phyloP scores from a whole-genome alignment of 306 rosid species.

The Vachellia collinsii region DNA sequence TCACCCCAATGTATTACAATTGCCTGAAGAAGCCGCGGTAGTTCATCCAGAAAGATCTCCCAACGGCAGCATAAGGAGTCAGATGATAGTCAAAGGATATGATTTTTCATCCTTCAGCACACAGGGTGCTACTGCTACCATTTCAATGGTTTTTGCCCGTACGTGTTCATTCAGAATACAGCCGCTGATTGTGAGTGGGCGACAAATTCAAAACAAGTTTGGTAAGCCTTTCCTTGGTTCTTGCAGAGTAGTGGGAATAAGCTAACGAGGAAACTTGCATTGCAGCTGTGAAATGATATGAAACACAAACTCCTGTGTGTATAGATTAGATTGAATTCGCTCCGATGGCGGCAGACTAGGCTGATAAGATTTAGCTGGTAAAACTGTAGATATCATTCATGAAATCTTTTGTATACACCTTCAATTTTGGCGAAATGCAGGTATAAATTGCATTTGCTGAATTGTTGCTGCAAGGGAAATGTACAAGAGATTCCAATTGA shows the following conservation, averaged over 20 bases:
- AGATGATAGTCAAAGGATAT: constrained; percentile 44
- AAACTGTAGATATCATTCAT: constrained; percentile 40
- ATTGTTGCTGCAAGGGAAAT: background rate
- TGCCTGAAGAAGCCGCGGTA: constrained; percentile 46
- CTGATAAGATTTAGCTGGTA: constrained; percentile 29
- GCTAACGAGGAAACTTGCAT: constrained; percentile 45
- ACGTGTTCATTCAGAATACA: constrained; percentile 43
- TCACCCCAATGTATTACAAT: constrained; percentile 50
- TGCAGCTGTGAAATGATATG: constrained; percentile 29
- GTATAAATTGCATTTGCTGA: constrained; percentile 34
- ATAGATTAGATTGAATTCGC: constrained; percentile 11
- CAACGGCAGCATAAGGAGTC: constrained; percentile 57
- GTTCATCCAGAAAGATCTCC: constrained; percentile 51
- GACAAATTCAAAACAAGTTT: constrained; percentile 50
- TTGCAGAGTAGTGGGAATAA: constrained; percentile 58
- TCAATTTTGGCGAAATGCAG: constrained; percentile 28
- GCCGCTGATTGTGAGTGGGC: constrained; percentile 52
- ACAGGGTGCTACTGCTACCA: constrained; percentile 40
- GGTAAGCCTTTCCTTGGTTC: constrained; percentile 53
- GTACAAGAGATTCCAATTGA: constrained; percentile 1
- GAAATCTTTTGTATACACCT: constrained; percentile 29
- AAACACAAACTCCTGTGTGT: background rate
- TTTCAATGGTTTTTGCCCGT: constrained; percentile 48
- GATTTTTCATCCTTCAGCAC: constrained; percentile 36
- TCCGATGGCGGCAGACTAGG: background rate